These are phyloP conservation scores for Astraeus odoratus DNA, from an alignment of 768 basidiomycete species.

Conservation along the genomic window DNA sequence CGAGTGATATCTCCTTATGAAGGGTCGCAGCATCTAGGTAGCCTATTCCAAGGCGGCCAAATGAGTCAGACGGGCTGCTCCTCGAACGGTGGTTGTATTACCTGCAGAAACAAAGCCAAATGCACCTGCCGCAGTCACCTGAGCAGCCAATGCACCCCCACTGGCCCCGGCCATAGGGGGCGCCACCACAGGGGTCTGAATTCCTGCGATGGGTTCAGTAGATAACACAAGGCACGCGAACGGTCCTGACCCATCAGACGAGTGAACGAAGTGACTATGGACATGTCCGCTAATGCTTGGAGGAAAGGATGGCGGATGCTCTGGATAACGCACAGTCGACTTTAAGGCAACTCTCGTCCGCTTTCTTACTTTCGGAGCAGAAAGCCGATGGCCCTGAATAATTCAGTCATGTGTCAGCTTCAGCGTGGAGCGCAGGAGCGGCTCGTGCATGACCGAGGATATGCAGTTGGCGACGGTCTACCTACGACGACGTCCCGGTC, in stretches of 20 bases:
- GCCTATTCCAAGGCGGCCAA: conserved; percentile 29
- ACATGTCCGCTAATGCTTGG: conserved; percentile 10
- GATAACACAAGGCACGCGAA: conserved; percentile 1
- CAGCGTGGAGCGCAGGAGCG: too few species aligned
- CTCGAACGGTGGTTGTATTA: conserved; percentile 14
- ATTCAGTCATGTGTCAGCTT: neutral
- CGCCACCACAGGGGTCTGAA: conserved; percentile 52
- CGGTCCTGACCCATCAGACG: conserved; percentile 40
- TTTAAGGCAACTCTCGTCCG: neutral
- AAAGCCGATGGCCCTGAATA: neutral
- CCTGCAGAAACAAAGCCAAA: conserved; percentile 72
- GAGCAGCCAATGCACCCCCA: conserved; percentile 54
- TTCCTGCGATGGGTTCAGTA: conserved; percentile 29
- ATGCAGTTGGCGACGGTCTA: too few species aligned
- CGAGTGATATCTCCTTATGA: conserved; percentile 44
- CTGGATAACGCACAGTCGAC: neutral
- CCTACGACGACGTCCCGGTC: too few species aligned
- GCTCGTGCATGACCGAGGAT: too few species aligned
- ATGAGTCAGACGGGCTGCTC: neutral
- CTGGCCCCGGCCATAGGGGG: conserved; percentile 70
- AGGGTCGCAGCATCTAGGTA: conserved; percentile 41
- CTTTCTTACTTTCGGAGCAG: conserved; percentile 1
- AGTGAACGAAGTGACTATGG: conserved; percentile 37
- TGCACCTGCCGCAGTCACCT: conserved; percentile 62
- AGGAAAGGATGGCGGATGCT: neutral